Evolutionary conservation across 2,329 filamentous ascomycete species (phyloP).

Genomic region (Stagonosporopsis chrysanthemi): DNA sequence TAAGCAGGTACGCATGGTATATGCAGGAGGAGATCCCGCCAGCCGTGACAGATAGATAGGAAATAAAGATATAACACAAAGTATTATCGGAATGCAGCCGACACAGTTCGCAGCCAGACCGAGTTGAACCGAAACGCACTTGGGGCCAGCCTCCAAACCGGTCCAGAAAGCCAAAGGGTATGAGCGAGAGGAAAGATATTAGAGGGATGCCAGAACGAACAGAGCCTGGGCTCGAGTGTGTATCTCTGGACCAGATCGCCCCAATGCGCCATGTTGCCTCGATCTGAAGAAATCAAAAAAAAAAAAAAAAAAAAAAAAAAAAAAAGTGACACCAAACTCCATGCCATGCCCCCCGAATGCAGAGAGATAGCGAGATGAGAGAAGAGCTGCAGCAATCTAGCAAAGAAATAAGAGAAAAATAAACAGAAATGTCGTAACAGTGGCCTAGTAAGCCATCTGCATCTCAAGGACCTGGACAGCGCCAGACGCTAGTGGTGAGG

Average conservation of each 20-base stretch:
- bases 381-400: slow-evolving; percentile 41
- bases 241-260: slow-evolving; percentile 45
- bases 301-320: no score
- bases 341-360: slow-evolving; percentile 46
- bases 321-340: slow-evolving; percentile 37
- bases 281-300: slow-evolving; percentile 36
- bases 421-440: slow-evolving; percentile 28
- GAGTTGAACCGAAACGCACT: slow-evolving; percentile 39
- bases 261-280: slow-evolving; percentile 46
- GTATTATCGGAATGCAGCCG: slow-evolving; percentile 38
- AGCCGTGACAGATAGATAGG: slow-evolving; percentile 26
- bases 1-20: slow-evolving; percentile 48
- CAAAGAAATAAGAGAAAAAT: slow-evolving; percentile 29
- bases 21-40: slow-evolving; percentile 39
- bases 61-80: slow-evolving; percentile 30
- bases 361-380: slow-evolving; percentile 36
- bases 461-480: slow-evolving; percentile 53
- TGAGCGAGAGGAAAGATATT: slow-evolving; percentile 49
- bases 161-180: slow-evolving; percentile 48
- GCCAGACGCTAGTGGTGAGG: slow-evolving; percentile 52
- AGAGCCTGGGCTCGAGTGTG: slow-evolving; percentile 47
- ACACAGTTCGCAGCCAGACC: slow-evolving; percentile 31
- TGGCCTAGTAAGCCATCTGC: slow-evolving; percentile 52
- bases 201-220: slow-evolving; percentile 41
- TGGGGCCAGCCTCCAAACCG: slow-evolving; percentile 50